Evolutionary conservation across 148 eudicot genomes (phyloP).

Genomic region (Amaranthus hypochondriacus): DNA sequence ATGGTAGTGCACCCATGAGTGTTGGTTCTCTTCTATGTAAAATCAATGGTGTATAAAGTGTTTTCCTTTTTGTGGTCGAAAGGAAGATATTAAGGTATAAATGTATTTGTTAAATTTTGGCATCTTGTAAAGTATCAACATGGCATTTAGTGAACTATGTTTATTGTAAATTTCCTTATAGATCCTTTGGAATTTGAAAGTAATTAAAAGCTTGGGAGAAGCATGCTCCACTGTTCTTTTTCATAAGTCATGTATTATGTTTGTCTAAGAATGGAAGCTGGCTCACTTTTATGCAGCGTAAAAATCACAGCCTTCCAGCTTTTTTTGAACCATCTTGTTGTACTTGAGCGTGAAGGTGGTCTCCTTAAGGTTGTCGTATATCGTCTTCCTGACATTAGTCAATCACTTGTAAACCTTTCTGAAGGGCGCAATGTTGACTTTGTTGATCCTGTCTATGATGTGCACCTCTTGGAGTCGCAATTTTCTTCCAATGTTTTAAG

Average conservation of each 20-base stretch:
- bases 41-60: not conserved
- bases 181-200: not conserved
- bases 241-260: not conserved
- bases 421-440: constrained; percentile 63
- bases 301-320: constrained; percentile 64
- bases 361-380: constrained; percentile 53
- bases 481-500: constrained; percentile 68
- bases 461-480: constrained; percentile 51
- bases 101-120: not conserved
- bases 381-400: constrained; percentile 68
- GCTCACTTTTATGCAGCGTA: constrained; percentile 47
- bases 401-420: constrained; percentile 59
- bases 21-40: not conserved
- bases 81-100: not conserved
- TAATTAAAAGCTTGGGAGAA: not conserved
- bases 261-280: constrained; percentile 12
- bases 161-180: not conserved
- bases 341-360: constrained; percentile 69
- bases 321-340: constrained; percentile 69
- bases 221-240: not conserved
- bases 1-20: not conserved
- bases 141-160: not conserved
- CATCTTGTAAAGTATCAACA: not conserved
- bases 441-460: constrained; percentile 71
- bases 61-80: not conserved